Base-by-base conservation (phyloP, 2,329 filamentous ascomycete species). In the Ceratocystis albifundus region DNA sequence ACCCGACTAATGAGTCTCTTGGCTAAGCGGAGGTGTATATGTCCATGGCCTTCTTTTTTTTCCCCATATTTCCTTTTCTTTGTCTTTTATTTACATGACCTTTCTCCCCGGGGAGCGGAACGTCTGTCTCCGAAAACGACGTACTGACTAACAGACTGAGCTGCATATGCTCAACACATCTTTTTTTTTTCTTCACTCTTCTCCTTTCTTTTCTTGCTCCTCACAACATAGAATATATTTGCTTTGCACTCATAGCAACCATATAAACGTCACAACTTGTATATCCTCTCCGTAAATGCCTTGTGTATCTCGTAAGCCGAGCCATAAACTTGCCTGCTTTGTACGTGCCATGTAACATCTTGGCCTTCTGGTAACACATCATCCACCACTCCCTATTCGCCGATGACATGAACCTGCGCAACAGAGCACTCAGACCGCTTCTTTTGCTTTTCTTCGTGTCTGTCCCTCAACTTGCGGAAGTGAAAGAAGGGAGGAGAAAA, bases 71-170 rank as follows among this genome's bases (percentile, higher is more conserved):
- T 41, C 20, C 1, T 41, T 4, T 6, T 45, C 28, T 32, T 62
- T 20, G 4, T 17, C 36, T 20, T 25, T 12, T 45, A 5, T 63
- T 46, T 63, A 59, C 55, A 59, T 36, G 28, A 55, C 36, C 57
- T 61, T 48, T 46, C 65, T 57, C 61, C 65, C 46, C 59, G 45
- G 46, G 61, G 45, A 66, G 46, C 61, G 48, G 61, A 59, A 59
- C 30, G 20, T 15, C 6, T 59, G 55, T 59, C 28, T 59, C 55
- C 55, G 28, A 59, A 59, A 59, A 59, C 28, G 55, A 59, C 55
- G 30, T 36, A 59, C 55, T 3, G 17, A 41, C 36, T 41, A 4
- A 15, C 36, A 41, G 28, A 30, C 48, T 28, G 48, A 25, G 36
- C 55, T 36, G 28, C n/a, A n/a, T 28, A 36, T 30, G 28, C 30